phyloP scores from a whole-genome alignment of 2,329 filamentous ascomycete genomes.

The Verticillium dahliae region DNA sequence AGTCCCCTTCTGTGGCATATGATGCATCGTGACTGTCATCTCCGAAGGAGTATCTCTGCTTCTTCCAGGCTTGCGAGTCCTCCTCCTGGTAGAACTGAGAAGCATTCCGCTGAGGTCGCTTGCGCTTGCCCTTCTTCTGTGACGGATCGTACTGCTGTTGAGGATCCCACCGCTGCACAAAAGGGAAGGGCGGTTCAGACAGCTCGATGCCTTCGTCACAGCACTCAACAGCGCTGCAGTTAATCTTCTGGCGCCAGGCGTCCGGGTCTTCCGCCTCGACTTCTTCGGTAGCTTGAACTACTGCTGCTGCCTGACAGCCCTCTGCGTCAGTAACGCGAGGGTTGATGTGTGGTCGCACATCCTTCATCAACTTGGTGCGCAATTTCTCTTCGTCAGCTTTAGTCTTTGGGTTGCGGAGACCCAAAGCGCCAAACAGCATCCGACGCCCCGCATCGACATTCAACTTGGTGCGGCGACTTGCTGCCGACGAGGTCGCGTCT shows the following conservation, averaged over 20 bases:
- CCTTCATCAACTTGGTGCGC: slow-evolving; percentile 51
- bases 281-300: slow-evolving; percentile 3
- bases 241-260: slow-evolving; percentile 69
- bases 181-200: slow-evolving; percentile 79
- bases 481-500: slow-evolving; percentile 8
- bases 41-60: slow-evolving; percentile 17
- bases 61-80: slow-evolving; percentile 8
- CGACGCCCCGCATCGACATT: slow-evolving; percentile 57
- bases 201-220: slow-evolving; percentile 61
- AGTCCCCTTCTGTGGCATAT: slow-evolving; percentile 13
- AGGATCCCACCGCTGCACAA: slow-evolving; percentile 81
- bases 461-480: slow-evolving; percentile 24
- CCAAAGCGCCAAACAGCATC: slow-evolving; percentile 66
- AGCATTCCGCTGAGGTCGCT: slow-evolving; percentile 37
- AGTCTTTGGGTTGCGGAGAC: slow-evolving; percentile 60
- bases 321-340: slow-evolving; percentile 22
- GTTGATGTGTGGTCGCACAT: slow-evolving; percentile 29
- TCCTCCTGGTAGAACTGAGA: slow-evolving; percentile 30
- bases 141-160: slow-evolving; percentile 50
- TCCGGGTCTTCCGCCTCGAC: slow-evolving; percentile 42
- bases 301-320: slow-evolving; percentile 4
- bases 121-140: slow-evolving; percentile 38
- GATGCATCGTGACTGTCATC: slow-evolving; percentile 20
- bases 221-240: slow-evolving; percentile 77
- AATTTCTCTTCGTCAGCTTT: slow-evolving; percentile 62